Base-by-base conservation (phyloP, 164 flowering plant species). In the Aristolochia californica region DNA sequence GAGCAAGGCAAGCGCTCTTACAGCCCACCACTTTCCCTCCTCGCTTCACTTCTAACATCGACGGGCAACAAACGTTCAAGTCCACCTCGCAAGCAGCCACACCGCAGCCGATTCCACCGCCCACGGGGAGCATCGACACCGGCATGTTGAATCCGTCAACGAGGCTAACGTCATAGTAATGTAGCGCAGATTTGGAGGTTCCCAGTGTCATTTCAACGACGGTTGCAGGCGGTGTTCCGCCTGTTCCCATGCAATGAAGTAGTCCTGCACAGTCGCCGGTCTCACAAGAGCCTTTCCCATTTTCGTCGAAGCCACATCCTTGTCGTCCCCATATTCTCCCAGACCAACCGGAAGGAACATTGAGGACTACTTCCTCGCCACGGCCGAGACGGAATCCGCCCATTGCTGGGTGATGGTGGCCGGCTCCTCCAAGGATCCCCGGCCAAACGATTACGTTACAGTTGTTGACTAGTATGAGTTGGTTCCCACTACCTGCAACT, bases 131-230 rank as follows among this genome's bases (percentile, higher is more conserved):
- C 89, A 88, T 83, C 0, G 96, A 70, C 4, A 88, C 84, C 0
- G 93, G 96, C 38, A 88, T 67, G 61, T 88, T 87, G 70, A 80
- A 87, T 7, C 95, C 95, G 47, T 84, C 95, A 3, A 87, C 88
- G 45, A 87, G 64, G 64, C 90, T 87, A 30, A 87, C 86, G 57
- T 84, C 95, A 43, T 87, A 87, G 71, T 60, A 84, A 65, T 87
- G 88, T 14, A 72, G 40, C 13, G 78, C 67, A 0, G 80, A 78
- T 10, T 30, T 50, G 0, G 76, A 58, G 1, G 78, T 71, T 18
- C 80, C 88, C 0, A 87, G 65, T 2, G 88, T 84, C 83, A 84
- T 81, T 61, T 87, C 95, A 0, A 77, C 79, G 13, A 87, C 67
- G 0, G 85, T 78, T 5, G 84, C 85, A 0, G 91, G 95, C 0